phyloP scores from a whole-genome alignment of 768 basidiomycete genomes.

The Agaricus sinodeliciosus region DNA sequence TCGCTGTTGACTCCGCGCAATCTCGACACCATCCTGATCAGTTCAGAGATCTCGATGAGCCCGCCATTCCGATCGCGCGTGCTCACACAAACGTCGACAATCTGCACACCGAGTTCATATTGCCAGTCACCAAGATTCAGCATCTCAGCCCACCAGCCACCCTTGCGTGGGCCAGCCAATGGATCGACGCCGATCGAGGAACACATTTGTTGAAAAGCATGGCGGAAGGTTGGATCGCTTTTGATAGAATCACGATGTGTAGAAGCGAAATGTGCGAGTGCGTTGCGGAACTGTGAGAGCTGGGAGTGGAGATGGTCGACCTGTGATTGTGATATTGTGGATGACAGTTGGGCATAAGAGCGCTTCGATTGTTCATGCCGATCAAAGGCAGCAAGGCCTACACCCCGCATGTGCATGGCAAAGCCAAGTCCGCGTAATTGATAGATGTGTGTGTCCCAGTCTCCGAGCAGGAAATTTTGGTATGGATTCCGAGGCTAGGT shows the following conservation, averaged over 20 bases:
- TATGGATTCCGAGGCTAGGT: too few species aligned
- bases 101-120: constrained; percentile 91
- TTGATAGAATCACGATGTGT: constrained; percentile 82
- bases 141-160: constrained; percentile 90
- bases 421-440: not conserved
- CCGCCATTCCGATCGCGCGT: constrained; percentile 90
- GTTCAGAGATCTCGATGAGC: constrained; percentile 81
- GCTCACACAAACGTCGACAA: constrained; percentile 86
- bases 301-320: constrained; percentile 75
- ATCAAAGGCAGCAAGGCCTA: constrained; percentile 85
- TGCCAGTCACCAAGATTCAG: constrained; percentile 91
- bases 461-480: too few species aligned
- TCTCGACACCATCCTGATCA: constrained; percentile 71
- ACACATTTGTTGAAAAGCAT: constrained; percentile 95
- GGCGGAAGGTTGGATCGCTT: constrained; percentile 78
- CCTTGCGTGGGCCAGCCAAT: constrained; percentile 76
- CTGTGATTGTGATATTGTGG: constrained; percentile 68
- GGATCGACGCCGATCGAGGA: constrained; percentile 93
- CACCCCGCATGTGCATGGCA: constrained; percentile 72
- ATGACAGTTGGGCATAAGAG: constrained; percentile 79
- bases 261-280: constrained; percentile 73
- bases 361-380: constrained; percentile 77
- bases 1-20: constrained; percentile 64
- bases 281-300: constrained; percentile 76
- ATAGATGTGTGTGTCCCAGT: not conserved